These are phyloP conservation scores for Scheffersomyces parashehatae DNA, from an alignment of 1,139 yeast species.

Conservation along the genomic window DNA sequence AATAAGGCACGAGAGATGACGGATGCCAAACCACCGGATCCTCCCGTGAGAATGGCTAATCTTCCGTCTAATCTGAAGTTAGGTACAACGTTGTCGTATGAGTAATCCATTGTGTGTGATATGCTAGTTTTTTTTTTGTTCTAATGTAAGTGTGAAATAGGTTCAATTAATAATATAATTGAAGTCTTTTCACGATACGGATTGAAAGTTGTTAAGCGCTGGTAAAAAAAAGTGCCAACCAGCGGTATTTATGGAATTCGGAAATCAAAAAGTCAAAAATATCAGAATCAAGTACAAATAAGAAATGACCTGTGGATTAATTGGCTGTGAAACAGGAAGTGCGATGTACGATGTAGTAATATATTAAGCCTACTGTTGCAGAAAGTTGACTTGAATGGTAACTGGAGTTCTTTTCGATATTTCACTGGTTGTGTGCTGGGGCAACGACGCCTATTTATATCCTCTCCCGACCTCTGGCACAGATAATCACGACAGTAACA, in stretches of 20 bases:
- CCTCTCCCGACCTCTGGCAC: too few species aligned
- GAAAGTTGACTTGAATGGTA: too few species aligned
- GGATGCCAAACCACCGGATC: constrained; percentile 77
- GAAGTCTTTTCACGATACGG: background rate
- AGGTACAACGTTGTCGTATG: constrained; percentile 50
- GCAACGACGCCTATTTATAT: too few species aligned
- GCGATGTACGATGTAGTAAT: too few species aligned
- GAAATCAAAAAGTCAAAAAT: background rate
- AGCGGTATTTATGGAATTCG: background rate
- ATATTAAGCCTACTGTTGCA: too few species aligned
- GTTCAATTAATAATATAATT: background rate
- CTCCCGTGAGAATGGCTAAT: constrained; percentile 77
- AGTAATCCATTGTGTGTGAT: constrained; percentile 16
- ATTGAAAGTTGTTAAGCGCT: background rate
- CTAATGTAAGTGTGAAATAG: background rate
- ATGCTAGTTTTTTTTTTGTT: background rate
- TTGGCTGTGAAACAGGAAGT: background rate
- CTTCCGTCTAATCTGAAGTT: constrained; percentile 69
- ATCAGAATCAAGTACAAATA: background rate
- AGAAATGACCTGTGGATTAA: background rate
- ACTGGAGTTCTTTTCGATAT: too few species aligned
- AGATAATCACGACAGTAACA: too few species aligned
- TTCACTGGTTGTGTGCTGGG: too few species aligned
- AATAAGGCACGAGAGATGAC: constrained; percentile 67
- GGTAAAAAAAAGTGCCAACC: background rate